phyloP scores from a whole-genome alignment of 768 basidiomycete species.

The Rhizopogon vinicolor region DNA sequence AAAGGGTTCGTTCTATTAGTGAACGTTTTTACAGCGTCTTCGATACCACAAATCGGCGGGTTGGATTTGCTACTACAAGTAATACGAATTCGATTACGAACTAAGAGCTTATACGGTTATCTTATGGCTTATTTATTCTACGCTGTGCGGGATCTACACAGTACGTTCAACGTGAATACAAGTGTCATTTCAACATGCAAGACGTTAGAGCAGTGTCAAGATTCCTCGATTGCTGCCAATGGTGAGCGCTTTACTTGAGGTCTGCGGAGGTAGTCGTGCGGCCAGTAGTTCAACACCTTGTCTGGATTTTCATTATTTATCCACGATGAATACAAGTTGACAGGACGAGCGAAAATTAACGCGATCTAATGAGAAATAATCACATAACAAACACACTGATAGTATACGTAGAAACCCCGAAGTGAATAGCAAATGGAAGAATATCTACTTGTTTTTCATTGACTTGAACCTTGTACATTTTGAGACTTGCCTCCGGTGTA shows the following conservation, averaged over 20 bases:
- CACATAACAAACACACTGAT: neutral
- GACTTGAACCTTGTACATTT: too few species aligned
- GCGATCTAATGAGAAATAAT: too few species aligned
- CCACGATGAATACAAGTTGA: neutral
- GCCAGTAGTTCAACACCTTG: too few species aligned
- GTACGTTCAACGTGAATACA: too few species aligned
- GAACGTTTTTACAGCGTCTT: constrained; percentile 34
- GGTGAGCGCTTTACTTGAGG: too few species aligned
- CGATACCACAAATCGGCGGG: constrained; percentile 25
- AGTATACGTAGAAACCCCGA: neutral
- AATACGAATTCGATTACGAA: constrained; percentile 16
- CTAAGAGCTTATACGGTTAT: neutral
- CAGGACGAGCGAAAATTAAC: too few species aligned
- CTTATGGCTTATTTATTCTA: too few species aligned
- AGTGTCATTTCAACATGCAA: too few species aligned
- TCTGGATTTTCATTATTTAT: neutral
- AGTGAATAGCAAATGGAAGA: neutral
- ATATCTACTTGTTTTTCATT: neutral
- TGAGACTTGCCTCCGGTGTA: constrained; percentile 18
- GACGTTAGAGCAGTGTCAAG: too few species aligned
- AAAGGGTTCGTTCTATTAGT: neutral
- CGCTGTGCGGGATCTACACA: too few species aligned
- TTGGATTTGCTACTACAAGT: constrained; percentile 32
- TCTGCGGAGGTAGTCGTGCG: too few species aligned
- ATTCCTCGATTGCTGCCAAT: too few species aligned